Evolutionary conservation across 768 basidiomycete genomes (phyloP).

Genomic region (Naganishia antarctica): DNA sequence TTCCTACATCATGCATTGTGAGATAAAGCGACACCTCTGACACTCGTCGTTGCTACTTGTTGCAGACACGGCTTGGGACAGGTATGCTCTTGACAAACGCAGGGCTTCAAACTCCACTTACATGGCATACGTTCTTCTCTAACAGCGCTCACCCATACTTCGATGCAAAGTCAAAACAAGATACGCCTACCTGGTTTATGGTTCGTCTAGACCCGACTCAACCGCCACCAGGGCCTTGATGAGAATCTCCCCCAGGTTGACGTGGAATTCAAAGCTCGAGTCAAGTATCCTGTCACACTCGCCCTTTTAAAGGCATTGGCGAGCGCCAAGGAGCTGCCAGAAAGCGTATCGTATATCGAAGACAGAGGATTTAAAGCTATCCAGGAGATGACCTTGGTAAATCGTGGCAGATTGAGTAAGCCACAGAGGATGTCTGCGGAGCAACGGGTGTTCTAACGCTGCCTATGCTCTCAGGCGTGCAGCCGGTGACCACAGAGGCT

Average conservation of each 20-base stretch:
- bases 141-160: constrained; percentile 61
- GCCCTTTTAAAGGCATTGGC: constrained; percentile 67
- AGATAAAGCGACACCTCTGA: neutral
- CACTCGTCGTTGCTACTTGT: neutral
- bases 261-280: constrained; percentile 59
- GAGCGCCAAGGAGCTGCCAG: constrained; percentile 51
- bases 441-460: too few relatives aligned
- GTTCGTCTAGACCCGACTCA: constrained; percentile 56
- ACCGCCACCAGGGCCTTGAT: neutral
- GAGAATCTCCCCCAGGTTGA: constrained; percentile 35
- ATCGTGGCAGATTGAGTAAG: constrained; percentile 68
- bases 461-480: constrained; percentile 54
- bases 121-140: neutral
- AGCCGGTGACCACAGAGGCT: constrained; percentile 64
- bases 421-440: neutral
- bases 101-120: too few relatives aligned
- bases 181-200: constrained; percentile 87
- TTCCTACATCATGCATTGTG: neutral
- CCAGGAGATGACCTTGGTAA: constrained; percentile 72
- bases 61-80: constrained; percentile 83
- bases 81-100: constrained; percentile 60
- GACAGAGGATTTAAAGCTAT: constrained; percentile 56
- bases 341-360: constrained; percentile 64
- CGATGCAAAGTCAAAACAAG: constrained; percentile 63
- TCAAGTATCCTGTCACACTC: constrained; percentile 70